Evolutionary conservation across 176 grass and related monocot species (phyloP).

Genomic region (Raddia distichophylla): DNA sequence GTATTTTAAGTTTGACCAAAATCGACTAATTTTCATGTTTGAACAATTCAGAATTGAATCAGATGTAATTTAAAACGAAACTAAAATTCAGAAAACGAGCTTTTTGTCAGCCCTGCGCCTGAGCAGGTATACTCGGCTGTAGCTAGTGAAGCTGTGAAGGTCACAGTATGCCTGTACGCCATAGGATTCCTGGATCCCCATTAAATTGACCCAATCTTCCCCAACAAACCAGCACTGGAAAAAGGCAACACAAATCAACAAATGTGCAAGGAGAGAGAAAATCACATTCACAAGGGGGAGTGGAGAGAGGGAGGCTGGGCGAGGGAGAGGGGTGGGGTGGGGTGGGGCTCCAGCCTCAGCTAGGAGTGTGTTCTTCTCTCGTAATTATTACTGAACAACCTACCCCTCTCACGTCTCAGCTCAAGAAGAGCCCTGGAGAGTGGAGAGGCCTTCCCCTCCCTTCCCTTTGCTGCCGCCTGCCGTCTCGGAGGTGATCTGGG

Average conservation of each 20-base stretch:
- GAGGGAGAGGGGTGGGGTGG: not conserved
- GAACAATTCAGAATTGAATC: no score
- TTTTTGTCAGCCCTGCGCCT: no score
- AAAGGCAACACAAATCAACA: conserved; percentile 13
- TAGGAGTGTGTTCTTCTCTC: conserved; percentile 22
- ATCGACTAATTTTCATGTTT: no score
- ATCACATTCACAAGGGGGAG: not conserved
- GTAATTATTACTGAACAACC: conserved; percentile 38
- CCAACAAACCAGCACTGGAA: conserved; percentile 14
- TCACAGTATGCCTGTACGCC: not conserved
- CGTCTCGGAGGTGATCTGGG: conserved; percentile 22
- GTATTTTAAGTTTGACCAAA: no score
- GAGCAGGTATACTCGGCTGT: no score
- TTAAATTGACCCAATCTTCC: conserved; percentile 17
- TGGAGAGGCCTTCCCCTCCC: not conserved
- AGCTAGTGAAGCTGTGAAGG: not conserved
- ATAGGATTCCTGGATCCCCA: not conserved
- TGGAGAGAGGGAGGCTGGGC: not conserved
- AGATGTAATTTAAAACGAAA: no score
- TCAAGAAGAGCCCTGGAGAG: conserved; percentile 26
- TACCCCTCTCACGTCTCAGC: not conserved
- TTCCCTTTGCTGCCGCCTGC: conserved; percentile 33
- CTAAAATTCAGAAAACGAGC: no score
- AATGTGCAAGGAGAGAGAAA: conserved; percentile 9
- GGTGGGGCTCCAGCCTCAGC: not conserved